Evolutionary conservation across 2,329 filamentous ascomycete species (phyloP).

Genomic region (Tolypocladium endophyticum): DNA sequence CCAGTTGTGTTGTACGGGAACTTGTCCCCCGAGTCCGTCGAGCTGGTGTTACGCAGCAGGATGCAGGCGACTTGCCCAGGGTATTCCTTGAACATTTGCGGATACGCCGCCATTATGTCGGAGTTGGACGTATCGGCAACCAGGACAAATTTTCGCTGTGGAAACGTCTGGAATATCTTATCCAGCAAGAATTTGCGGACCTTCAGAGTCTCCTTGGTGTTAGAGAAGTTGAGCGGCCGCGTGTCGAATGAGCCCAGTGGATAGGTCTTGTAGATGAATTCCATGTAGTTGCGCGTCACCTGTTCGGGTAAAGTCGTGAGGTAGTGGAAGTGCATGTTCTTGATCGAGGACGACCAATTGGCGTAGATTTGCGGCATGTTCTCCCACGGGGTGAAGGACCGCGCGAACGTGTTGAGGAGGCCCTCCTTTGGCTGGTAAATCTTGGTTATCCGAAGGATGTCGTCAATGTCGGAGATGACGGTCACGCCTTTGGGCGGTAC

Average conservation of each 20-base stretch:
- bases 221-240: constrained; percentile 69
- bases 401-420: constrained; percentile 65
- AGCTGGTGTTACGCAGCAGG: constrained; percentile 61
- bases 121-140: constrained; percentile 68
- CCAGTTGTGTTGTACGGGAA: constrained; percentile 69
- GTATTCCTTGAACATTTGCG: constrained; percentile 51
- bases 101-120: constrained; percentile 61
- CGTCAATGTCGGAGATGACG: constrained; percentile 68
- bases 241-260: constrained; percentile 70
- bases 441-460: constrained; percentile 70
- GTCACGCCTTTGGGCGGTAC: constrained; percentile 62
- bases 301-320: constrained; percentile 74
- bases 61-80: constrained; percentile 69
- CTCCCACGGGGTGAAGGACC: constrained; percentile 60
- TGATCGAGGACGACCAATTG: constrained; percentile 59
- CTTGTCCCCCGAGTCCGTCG: constrained; percentile 54
- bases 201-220: constrained; percentile 58
- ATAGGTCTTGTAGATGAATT: constrained; percentile 69
- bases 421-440: constrained; percentile 69
- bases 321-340: constrained; percentile 70
- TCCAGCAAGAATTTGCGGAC: constrained; percentile 61
- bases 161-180: constrained; percentile 66
- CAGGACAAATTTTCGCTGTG: constrained; percentile 63
- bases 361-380: constrained; percentile 74
- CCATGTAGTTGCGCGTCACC: constrained; percentile 67